Evolutionary conservation across 495 filamentous ascomycete species (phyloP), one percentile per base, ranked within the genome.

Genomic region (Neurospora sp.): DNA sequence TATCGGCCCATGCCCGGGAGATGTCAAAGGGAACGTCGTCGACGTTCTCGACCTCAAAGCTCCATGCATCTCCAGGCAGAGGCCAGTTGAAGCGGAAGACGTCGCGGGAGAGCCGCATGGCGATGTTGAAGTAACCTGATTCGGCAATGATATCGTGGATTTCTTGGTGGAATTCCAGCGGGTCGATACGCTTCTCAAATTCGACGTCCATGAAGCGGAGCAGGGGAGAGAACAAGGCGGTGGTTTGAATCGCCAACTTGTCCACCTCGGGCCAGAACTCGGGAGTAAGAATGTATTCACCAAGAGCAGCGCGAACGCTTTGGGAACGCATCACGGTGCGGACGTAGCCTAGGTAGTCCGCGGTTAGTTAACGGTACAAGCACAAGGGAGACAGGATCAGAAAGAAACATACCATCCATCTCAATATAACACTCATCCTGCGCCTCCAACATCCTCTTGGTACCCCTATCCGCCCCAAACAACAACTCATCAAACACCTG

Each of bases 81-180:
- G 83, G 79, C 59, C 77, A 79, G 1, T 76, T 71, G 75, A 85
- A 76, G 69, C 81, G 82, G 76, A 87, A 86, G 74, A 87, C 83
- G 65, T 82, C 79, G 8, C 76, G 77, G 0, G 86, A 87, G 69
- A 82, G 71, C 45, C 83, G 80, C 72, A 81, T 84, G 73, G 77
- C 81, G 68, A 87, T 71, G 39, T 83, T 82, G 8, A 86, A 76
- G 73, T 82, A 80, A 2, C 78, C 85, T 0, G 86, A 84, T 42
- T 80, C 76, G 38, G 84, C 79, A 7, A 87, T 73, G 18, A 87
- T 70, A 35, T 80, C 48, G 79, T 87, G 85, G 1, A 86, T 61
- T 12, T 84, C 81, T 74, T 87, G 85, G 72, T 85, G 81, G 9
- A 81, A 27, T 16, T 68, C 73, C 10, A 74, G 76, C 0, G 41